These are phyloP conservation scores for Haplographium delicatum DNA, from an alignment of 495 filamentous ascomycete species.

Conservation along the genomic window DNA sequence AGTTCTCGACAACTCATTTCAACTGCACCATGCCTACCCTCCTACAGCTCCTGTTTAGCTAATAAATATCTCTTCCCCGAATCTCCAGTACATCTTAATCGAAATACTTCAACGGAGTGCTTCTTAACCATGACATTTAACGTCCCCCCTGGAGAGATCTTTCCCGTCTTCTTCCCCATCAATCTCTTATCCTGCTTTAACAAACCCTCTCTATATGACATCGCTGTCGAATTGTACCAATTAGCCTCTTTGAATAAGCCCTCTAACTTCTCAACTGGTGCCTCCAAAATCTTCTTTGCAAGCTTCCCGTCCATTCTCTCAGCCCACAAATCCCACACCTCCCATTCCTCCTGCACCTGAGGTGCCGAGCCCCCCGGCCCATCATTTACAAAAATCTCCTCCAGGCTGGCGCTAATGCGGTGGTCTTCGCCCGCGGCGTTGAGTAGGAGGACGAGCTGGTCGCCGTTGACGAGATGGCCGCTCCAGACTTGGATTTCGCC, in stretches of 20 bases:
- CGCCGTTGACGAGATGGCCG: slow-evolving; percentile 31
- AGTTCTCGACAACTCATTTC: too few species aligned
- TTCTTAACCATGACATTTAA: slow-evolving; percentile 34
- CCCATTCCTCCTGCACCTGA: slow-evolving; percentile 36
- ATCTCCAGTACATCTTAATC: slow-evolving; percentile 30
- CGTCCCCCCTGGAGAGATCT: slow-evolving; percentile 31
- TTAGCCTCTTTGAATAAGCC: slow-evolving; percentile 16
- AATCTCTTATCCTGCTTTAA: slow-evolving; percentile 29
- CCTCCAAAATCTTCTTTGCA: slow-evolving; percentile 36
- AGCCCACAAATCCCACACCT: slow-evolving; percentile 51
- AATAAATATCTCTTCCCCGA: slow-evolving; percentile 16
- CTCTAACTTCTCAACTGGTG: slow-evolving; percentile 18
- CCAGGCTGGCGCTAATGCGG: slow-evolving; percentile 42
- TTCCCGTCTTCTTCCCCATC: slow-evolving; percentile 37
- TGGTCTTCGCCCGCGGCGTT: slow-evolving; percentile 31
- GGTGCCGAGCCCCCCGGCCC: slow-evolving; percentile 34
- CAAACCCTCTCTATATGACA: slow-evolving; percentile 34
- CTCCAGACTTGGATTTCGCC: slow-evolving; percentile 47
- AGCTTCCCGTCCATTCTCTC: slow-evolving; percentile 40
- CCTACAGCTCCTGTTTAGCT: slow-evolving; percentile 9
- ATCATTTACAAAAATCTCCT: slow-evolving; percentile 46
- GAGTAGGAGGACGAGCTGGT: slow-evolving; percentile 42
- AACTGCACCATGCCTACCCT: too few species aligned
- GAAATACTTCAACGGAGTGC: slow-evolving; percentile 39
- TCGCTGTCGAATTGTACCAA: slow-evolving; percentile 33